phyloP scores from a whole-genome alignment of 129 eudicot species.

The Lactuca sativa region DNA sequence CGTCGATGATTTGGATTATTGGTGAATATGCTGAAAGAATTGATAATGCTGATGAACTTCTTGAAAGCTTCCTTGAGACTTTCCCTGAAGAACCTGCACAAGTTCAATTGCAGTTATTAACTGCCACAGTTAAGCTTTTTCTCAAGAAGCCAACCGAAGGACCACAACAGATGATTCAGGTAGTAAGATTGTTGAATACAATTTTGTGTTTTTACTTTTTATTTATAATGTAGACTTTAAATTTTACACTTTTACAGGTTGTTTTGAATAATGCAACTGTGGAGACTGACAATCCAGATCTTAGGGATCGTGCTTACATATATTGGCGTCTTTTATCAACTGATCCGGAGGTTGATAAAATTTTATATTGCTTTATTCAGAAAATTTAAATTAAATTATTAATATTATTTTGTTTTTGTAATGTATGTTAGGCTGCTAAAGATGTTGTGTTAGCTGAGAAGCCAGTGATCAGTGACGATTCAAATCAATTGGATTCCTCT shows the following conservation, averaged over 20 bases:
- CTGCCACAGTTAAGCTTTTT: conserved; percentile 96
- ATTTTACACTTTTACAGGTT: conserved; percentile 41
- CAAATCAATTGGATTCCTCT: conserved; percentile 86
- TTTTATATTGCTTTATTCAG: background rate
- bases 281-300: conserved; percentile 98
- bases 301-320: conserved; percentile 97
- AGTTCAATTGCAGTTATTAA: conserved; percentile 93
- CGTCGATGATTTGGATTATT: conserved; percentile 99
- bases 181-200: conserved; percentile 35
- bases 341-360: conserved; percentile 83
- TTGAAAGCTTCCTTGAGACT: conserved; percentile 93
- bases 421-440: conserved; percentile 76
- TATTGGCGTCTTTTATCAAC: conserved; percentile 99
- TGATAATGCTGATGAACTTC: conserved; percentile 98
- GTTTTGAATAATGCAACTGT: conserved; percentile 97
- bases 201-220: too few species aligned
- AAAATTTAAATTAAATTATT: too few species aligned
- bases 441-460: conserved; percentile 96
- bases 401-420: too few species aligned
- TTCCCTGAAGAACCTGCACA: conserved; percentile 99
- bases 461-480: conserved; percentile 97
- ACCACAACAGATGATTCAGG: conserved; percentile 99
- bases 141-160: conserved; percentile 99
- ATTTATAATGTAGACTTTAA: too few species aligned
- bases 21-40: conserved; percentile 99